Evolutionary conservation across 345 rosid genomes (phyloP).

Genomic region (Rhizophora mangle): DNA sequence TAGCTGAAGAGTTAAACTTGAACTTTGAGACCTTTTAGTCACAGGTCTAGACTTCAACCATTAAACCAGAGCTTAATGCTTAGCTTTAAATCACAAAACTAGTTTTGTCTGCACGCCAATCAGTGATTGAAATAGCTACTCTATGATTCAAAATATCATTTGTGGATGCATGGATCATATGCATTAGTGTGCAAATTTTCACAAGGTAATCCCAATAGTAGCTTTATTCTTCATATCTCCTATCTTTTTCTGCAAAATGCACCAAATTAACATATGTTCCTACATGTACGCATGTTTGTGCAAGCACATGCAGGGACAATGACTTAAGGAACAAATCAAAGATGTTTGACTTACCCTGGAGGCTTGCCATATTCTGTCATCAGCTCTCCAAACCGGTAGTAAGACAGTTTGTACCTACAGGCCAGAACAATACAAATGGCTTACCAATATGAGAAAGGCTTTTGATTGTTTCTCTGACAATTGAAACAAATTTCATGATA

Average conservation of each 20-base stretch:
- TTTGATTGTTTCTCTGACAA: not conserved
- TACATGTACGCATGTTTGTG: not conserved
- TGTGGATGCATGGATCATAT: no score
- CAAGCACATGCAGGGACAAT: not conserved
- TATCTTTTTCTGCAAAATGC: not conserved
- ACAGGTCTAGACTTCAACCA: no score
- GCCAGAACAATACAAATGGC: not conserved
- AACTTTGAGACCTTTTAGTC: no score
- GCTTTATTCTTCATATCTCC: not conserved
- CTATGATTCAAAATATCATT: no score
- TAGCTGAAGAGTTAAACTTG: no score
- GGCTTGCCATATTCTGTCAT: conserved; percentile 91
- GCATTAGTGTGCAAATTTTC: no score
- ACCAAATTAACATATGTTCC: not conserved
- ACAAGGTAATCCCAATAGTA: no score
- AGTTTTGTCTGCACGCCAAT: not conserved
- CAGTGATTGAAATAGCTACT: no score
- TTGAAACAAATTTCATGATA: not conserved
- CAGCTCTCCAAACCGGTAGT: conserved; percentile 96
- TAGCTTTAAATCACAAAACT: no score
- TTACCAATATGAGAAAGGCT: not conserved
- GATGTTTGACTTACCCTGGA: conserved; percentile 59
- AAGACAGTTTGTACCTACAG: conserved; percentile 83
- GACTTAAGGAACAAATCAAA: not conserved
- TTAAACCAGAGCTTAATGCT: no score